Evolutionary conservation across 371 early-diverging fungal genomes (phyloP).

Genomic region (Mortierella sp.): DNA sequence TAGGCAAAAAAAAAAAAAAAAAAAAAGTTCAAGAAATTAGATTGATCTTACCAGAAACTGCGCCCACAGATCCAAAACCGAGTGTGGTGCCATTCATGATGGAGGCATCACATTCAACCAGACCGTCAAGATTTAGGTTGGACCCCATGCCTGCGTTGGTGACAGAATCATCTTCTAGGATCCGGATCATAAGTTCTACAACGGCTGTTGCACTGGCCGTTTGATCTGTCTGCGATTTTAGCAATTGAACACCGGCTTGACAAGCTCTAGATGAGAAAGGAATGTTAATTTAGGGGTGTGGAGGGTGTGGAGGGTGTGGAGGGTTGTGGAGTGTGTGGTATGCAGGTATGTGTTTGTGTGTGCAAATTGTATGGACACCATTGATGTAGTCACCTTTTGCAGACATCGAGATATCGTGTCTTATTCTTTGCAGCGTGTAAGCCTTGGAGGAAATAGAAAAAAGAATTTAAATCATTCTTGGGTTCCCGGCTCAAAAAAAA

Average conservation of each 20-base stretch:
- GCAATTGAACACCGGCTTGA: slow-evolving; percentile 21
- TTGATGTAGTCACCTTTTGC: slow-evolving; percentile 58
- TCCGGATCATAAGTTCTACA: slow-evolving; percentile 58
- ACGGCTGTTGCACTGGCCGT: slow-evolving; percentile 56
- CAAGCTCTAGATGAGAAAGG: slow-evolving; percentile 34
- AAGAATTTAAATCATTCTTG: background rate
- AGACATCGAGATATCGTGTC: slow-evolving; percentile 58
- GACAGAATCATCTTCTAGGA: slow-evolving; percentile 61
- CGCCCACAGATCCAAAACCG: slow-evolving; percentile 85
- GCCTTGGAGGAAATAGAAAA: slow-evolving; percentile 3
- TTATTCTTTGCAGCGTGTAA: slow-evolving; percentile 63
- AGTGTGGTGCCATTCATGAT: slow-evolving; percentile 79
- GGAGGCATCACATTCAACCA: slow-evolving; percentile 90
- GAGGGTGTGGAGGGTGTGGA: too few relatives aligned
- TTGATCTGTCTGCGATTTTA: slow-evolving; percentile 46
- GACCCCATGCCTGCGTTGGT: slow-evolving; percentile 79
- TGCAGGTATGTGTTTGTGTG: background rate
- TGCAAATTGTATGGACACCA: too few relatives aligned
- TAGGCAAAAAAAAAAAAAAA: background rate
- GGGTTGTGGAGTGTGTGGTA: too few relatives aligned
- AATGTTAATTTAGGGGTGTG: too few relatives aligned
- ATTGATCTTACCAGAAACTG: slow-evolving; percentile 63
- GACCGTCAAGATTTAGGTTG: slow-evolving; percentile 81
- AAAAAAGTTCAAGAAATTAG: background rate
- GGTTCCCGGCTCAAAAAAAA: background rate